A percentile compares a stretch with the other conserved stretches of the same genome.
These are phyloP conservation scores for Dioszegia hungarica DNA, from an alignment of 768 basidiomycete genomes.

Conservation along the genomic window DNA sequence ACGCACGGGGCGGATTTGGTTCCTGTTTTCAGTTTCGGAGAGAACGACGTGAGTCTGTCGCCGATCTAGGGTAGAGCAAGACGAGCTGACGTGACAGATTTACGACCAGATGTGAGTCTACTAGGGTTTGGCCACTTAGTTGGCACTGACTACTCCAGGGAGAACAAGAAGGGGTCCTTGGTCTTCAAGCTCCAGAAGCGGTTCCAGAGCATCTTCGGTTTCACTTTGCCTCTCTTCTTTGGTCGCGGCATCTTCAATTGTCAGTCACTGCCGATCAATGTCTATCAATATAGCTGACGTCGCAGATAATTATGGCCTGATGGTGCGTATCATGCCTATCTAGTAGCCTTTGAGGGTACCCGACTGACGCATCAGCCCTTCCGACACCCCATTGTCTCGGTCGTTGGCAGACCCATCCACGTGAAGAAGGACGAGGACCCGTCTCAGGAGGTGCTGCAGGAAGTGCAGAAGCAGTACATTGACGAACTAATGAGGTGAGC, in stretches of 20 bases:
- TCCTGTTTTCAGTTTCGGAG: conserved; percentile 96
- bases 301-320: conserved; percentile 84
- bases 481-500: conserved; percentile 81
- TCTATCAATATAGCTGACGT: not conserved
- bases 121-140: not conserved
- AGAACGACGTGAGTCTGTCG: conserved; percentile 76
- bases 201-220: conserved; percentile 89
- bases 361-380: conserved; percentile 59
- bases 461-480: conserved; percentile 79
- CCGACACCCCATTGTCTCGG: conserved; percentile 88
- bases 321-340: conserved; percentile 47
- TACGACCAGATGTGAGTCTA: conserved; percentile 75
- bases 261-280: conserved; percentile 49
- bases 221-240: conserved; percentile 95
- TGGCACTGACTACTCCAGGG: conserved; percentile 12
- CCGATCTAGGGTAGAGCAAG: not conserved
- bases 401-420: conserved; percentile 86
- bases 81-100: conserved; percentile 58
- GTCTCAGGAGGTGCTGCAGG: conserved; percentile 69
- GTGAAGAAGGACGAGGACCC: conserved; percentile 74
- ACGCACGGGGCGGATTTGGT: conserved; percentile 72
- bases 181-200: conserved; percentile 79
- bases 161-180: conserved; percentile 86
- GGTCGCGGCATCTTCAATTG: conserved; percentile 89
- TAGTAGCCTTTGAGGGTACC: not conserved